These are phyloP conservation scores for Coprinellus micaceus DNA, from an alignment of 768 basidiomycete species.

Conservation along the genomic window DNA sequence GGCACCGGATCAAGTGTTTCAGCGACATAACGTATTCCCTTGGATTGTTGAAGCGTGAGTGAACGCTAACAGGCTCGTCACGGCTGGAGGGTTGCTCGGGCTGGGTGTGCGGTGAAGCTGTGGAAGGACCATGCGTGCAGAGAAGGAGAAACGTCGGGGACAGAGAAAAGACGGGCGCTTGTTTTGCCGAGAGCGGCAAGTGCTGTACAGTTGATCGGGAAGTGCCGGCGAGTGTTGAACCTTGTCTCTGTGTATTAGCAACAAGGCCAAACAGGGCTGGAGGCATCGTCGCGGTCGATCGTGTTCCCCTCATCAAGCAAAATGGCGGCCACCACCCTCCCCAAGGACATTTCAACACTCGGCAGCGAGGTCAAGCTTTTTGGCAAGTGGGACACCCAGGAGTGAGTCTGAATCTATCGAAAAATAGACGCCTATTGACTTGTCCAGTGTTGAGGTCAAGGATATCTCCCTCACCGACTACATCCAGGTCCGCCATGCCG, in stretches of 20 bases:
- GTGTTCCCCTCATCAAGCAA: slow-evolving; percentile 34
- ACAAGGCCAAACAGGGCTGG: slow-evolving; percentile 45
- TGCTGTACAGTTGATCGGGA: slow-evolving; percentile 45
- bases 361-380: slow-evolving; percentile 93
- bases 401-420: slow-evolving; percentile 54
- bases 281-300: slow-evolving; percentile 22
- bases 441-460: slow-evolving; percentile 88
- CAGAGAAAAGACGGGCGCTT: not conserved
- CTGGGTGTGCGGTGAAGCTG: no score
- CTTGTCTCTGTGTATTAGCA: slow-evolving; percentile 40
- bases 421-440: slow-evolving; percentile 3
- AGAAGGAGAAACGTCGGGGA: no score
- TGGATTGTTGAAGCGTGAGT: no score
- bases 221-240: slow-evolving; percentile 40
- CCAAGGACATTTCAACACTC: slow-evolving; percentile 76
- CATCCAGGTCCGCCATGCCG: slow-evolving; percentile 97
- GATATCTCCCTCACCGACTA: slow-evolving; percentile 99
- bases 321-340: slow-evolving; percentile 73
- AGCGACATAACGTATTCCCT: no score
- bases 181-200: slow-evolving; percentile 16
- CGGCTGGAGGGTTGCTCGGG: no score
- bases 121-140: not conserved
- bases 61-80: no score
- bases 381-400: slow-evolving; percentile 97
- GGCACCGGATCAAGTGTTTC: no score